Conservation (phyloP, 2,329 filamentous ascomycete species). For the Talaromyces sp. region DNA sequence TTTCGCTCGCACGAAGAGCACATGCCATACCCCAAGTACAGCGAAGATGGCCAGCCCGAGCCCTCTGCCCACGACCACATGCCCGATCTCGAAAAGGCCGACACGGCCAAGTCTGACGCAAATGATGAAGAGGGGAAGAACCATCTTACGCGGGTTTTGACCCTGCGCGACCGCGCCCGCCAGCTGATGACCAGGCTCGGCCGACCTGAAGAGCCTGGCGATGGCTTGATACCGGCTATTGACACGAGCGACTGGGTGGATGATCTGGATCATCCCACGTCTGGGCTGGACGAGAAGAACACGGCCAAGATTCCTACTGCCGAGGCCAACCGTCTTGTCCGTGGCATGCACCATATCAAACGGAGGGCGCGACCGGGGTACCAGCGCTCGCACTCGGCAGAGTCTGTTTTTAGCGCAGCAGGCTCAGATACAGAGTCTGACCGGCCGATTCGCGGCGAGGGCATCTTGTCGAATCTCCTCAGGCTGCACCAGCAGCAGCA, state of each 20-base stretch:
- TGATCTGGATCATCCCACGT: not conserved
- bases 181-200: conserved; percentile 8
- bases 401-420: conserved; percentile 6
- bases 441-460: conserved; percentile 22
- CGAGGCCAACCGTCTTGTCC: conserved; percentile 28
- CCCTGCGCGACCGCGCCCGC: conserved; percentile 9
- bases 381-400: conserved; percentile 9
- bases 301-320: conserved; percentile 5
- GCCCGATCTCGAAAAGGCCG: conserved; percentile 10
- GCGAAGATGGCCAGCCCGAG: conserved; percentile 2
- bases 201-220: conserved; percentile 12
- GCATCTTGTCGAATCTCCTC: conserved; percentile 27
- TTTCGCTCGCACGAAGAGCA: conserved; percentile 10
- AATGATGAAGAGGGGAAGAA: conserved; percentile 8
- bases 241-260: conserved; percentile 4
- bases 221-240: conserved; percentile 6
- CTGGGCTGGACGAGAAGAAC: not conserved
- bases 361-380: conserved; percentile 13
- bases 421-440: conserved; percentile 12
- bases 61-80: not conserved
- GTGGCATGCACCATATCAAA: conserved; percentile 22
- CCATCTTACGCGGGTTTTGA: not conserved
- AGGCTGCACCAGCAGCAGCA: conserved; percentile 17
- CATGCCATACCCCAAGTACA: conserved; percentile 7
- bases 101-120: conserved; percentile 6